Base-by-base conservation (phyloP, 2,329 filamentous ascomycete species). In the Diaporthe nobilis region DNA sequence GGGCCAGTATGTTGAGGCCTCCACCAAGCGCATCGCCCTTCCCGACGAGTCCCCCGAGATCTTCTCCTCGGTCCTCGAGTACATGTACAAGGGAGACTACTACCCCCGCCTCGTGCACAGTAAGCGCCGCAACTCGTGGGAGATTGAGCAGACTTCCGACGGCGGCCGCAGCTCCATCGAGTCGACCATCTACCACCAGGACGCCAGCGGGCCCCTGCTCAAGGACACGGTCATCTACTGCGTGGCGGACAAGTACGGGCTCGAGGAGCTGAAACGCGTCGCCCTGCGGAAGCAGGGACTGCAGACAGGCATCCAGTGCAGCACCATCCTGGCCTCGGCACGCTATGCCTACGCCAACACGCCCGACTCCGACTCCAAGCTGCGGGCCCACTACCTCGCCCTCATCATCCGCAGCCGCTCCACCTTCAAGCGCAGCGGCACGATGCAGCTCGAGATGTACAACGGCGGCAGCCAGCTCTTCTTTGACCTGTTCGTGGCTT, bases 371-470 rank as follows among this genome's bases (percentile, higher is more conserved):
- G 96, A 98, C 87, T 96, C 94, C n/a, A 96, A 96, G 85, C 89
- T 98, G 72, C 91, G 96, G 76, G 95, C 95, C 34, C 95, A 98
- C 85, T 98, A 98, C 80, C 92, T 98, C 51, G 95, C 96, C 25
- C 91, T 98, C 82, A 98, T 98, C 85, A 97, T 98, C 82, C 92
- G 95, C 78, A 95, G 93, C 80, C 91, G 96, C 79, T 90, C 91
- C 82, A 98, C 95, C 2, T 98, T 98, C 86, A 98, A 98, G 88
- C 90, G 95, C 73, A 98, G 95, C 84, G 95, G 95, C 73, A 98
- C 95, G 4, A 98, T 98, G 95, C 96, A 98, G 85, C 91, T 94
- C 79, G 95, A 98, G 86, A 98, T 98, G 95, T 94, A 94, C 83
- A 91, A 92, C 77, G 96, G 96, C 39, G 95, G 95, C 72, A 94